Base-by-base conservation (phyloP, 1,139 yeast species). In the Scheffersomyces quercinus region DNA sequence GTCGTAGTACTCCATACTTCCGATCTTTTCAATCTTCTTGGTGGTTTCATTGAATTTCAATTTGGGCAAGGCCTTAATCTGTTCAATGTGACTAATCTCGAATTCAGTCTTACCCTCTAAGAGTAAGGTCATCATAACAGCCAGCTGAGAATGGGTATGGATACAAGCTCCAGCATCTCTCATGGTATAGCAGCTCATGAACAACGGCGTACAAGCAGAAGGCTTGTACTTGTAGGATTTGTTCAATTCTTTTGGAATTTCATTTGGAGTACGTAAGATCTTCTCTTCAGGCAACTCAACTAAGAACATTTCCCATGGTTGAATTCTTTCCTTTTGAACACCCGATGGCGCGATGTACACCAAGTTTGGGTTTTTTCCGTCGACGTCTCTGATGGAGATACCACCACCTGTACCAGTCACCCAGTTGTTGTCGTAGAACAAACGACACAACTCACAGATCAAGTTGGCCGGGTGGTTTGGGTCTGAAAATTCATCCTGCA, bases 351-450 rank as follows among this genome's bases (percentile, higher is more conserved):
- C 96, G 37, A 91, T 77, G 60, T 79, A 91, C 14, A 88, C 82
- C 34, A 71, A 59, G 45, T 81, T 74, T 14, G 73, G 70, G 47
- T 73, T 65, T 13, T 47, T 44, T 3, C 75, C 75, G 4, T 73
- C 74, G 28, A 70, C 77, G 41, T 85, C 82, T 49, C 86, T 73
- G 42, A 91, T 85, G 32, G 96, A 86, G 56, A 91, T 85, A 3
- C 97, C 97, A 24, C 98, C 98, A 2, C 97, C 97, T 1, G 98
- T 91, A 4, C 97, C 98, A 0, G 96, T 86, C 50, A 89, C 95
- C 97, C 97, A 90, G 45, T 88, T 85, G 59, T 85, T 85, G 56
- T 81, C 76, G 61, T 87, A 91, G 60, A 91, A 88, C 28, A 80
- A 68, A 40, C 81, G 73, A 62, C 97, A 90, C 33, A 91, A 73